A percentile compares a stretch with the other conserved stretches of the same genome.
These are phyloP conservation scores for Bondarzewia mesenterica DNA, from an alignment of 1,284 basidiomycete species.

Conservation along the genomic window DNA sequence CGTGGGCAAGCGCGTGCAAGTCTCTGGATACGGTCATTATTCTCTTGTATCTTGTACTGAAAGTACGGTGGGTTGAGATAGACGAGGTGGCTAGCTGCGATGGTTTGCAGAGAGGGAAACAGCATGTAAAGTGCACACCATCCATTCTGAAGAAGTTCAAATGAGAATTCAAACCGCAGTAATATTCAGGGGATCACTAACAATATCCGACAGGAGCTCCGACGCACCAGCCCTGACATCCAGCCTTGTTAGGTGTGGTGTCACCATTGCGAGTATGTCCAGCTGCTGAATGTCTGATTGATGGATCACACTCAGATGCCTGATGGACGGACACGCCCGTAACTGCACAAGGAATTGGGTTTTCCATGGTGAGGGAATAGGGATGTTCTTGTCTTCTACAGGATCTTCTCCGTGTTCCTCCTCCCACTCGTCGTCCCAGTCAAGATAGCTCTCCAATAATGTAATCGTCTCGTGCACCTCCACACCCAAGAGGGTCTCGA, in stretches of 20 bases:
- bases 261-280: neutral
- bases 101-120: neutral
- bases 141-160: neutral
- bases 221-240: neutral
- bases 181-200: neutral
- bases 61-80: neutral
- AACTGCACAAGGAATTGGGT: neutral
- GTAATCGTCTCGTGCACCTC: neutral
- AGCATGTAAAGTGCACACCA: neutral
- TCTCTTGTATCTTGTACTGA: neutral
- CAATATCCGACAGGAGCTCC: neutral
- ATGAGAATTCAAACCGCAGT: neutral
- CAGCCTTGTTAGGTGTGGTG: neutral
- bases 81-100: neutral
- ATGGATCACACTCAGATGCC: neutral
- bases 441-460: neutral
- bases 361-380: neutral
- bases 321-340: neutral
- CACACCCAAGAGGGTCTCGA: neutral
- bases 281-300: neutral
- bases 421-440: neutral
- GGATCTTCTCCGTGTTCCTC: neutral
- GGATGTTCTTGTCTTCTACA: neutral
- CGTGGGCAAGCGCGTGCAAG: neutral
- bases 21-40: neutral